Base-by-base conservation (phyloP, 2,329 filamentous ascomycete species). In the Cladosporium oxysporum region DNA sequence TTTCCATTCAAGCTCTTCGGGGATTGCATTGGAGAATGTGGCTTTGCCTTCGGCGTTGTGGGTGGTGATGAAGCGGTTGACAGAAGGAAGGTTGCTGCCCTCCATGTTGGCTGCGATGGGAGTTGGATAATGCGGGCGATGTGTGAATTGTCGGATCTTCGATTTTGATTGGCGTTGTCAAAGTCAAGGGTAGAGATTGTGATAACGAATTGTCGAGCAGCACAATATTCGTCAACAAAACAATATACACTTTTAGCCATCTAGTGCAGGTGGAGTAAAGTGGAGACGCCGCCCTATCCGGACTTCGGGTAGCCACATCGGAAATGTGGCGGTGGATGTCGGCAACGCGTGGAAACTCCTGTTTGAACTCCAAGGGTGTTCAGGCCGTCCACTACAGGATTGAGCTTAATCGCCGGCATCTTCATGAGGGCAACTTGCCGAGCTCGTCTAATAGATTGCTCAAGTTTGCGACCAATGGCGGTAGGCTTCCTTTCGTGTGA, bases 401-500 rank as follows among this genome's bases (percentile, higher is more conserved):
- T 12, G 18, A 18, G n/a, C 16, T 10, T 11, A 4, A 52, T 18
- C 7, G n/a, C 26, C 50, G 29, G 28, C 29, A 41, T 3, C 21
- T 37, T 63, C 50, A 63, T n/a, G 35, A 55, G 2, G 61, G 50
- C 50, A 63, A 21, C 10, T 57, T 63, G 4, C 71, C 69, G 58
- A 90, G 76, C 70, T 88, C 85, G 69, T 82, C 82, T 68, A 91
- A 82, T 70, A 91, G 74, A 52, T 85, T 82, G 33, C 85, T 83
- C 52, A 91, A 75, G 67, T 90, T 91, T 70, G 89, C 87, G 1
- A 90, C 87, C 49, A 91, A 82, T 0, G 87, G 83, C 16, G 88
- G 85, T 67, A 78, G 69, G 7, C 72, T 52, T 69, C 70, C 66
- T 28, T 66, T 60, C 37, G 66, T 69, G 31, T 70, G 60, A 1